Evolutionary conservation across 2,329 filamentous ascomycete genomes (phyloP).

Genomic region (Penicillium palitans): DNA sequence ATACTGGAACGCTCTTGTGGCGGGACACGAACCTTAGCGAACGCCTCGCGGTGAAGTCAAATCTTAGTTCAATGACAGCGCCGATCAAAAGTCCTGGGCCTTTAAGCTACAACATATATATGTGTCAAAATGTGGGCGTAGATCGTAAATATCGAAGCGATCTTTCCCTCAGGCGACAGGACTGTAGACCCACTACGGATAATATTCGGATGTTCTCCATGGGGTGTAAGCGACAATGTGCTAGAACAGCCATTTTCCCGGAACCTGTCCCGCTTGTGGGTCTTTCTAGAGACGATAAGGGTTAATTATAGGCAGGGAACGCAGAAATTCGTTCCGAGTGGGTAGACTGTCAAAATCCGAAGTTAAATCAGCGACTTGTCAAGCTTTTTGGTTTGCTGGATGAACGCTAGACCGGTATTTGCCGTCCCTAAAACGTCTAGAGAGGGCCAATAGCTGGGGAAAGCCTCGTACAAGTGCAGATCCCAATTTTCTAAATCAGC

Average conservation of each 20-base stretch:
- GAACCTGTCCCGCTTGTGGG: neutral
- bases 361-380: slow-evolving; percentile 13
- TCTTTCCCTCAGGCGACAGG: slow-evolving; percentile 6
- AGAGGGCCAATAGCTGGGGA: neutral
- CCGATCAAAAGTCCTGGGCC: slow-evolving; percentile 2
- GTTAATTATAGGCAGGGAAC: neutral
- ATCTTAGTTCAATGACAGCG: slow-evolving; percentile 10
- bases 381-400: neutral
- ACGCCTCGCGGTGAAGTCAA: neutral
- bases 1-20: neutral
- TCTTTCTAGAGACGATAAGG: neutral
- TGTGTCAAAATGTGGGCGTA: no score
- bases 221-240: neutral
- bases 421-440: neutral
- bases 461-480: slow-evolving; percentile 10
- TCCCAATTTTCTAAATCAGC: slow-evolving; percentile 9
- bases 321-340: neutral
- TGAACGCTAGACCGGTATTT: neutral
- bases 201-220: neutral
- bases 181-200: neutral
- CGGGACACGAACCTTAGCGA: neutral
- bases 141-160: neutral
- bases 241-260: neutral
- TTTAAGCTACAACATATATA: neutral
- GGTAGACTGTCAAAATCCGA: slow-evolving; percentile 9